Percentiles rank a stretch among this genome's conserved stretches.
Evolutionary conservation across 2,329 filamentous ascomycete species (phyloP).

Genomic region (Neonectria hederae): DNA sequence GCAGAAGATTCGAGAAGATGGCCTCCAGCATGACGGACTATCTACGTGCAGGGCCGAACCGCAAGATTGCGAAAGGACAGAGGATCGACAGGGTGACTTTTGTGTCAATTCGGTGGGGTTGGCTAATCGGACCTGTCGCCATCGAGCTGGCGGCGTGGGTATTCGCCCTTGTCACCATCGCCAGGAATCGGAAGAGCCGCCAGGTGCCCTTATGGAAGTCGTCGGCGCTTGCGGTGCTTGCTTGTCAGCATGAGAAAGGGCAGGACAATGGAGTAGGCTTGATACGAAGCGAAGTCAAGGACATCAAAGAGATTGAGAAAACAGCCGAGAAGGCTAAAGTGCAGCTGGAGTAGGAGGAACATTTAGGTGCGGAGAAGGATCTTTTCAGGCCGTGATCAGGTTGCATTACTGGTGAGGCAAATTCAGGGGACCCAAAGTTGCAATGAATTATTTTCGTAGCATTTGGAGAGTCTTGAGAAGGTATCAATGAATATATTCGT

Average conservation of each 20-base stretch:
- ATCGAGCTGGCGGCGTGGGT: conserved; percentile 9
- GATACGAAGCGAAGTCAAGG: not conserved
- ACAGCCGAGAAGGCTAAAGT: not conserved
- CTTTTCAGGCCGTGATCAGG: too few relatives aligned
- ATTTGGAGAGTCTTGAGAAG: too few relatives aligned
- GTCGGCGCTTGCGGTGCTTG: conserved; percentile 16
- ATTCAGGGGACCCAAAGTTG: too few relatives aligned
- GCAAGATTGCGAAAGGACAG: not conserved
- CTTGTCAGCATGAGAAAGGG: conserved; percentile 1
- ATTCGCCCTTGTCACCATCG: conserved; percentile 15
- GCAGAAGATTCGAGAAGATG: too few relatives aligned
- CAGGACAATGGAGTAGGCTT: not conserved
- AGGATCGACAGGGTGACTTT: conserved; percentile 7
- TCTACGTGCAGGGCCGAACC: conserved; percentile 14
- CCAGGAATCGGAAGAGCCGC: conserved; percentile 2
- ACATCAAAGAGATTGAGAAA: conserved; percentile 14
- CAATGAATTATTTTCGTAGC: too few relatives aligned
- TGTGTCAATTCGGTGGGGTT: conserved; percentile 19
- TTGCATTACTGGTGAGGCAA: too few relatives aligned
- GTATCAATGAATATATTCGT: too few relatives aligned
- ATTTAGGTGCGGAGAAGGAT: too few relatives aligned
- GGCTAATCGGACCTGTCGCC: not conserved
- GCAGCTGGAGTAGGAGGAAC: too few relatives aligned
- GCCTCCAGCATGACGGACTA: not conserved
- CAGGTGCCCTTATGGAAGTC: conserved; percentile 27